Evolutionary conservation across 2,329 filamentous ascomycete species (phyloP).

Genomic region (Zalaria obscura): DNA sequence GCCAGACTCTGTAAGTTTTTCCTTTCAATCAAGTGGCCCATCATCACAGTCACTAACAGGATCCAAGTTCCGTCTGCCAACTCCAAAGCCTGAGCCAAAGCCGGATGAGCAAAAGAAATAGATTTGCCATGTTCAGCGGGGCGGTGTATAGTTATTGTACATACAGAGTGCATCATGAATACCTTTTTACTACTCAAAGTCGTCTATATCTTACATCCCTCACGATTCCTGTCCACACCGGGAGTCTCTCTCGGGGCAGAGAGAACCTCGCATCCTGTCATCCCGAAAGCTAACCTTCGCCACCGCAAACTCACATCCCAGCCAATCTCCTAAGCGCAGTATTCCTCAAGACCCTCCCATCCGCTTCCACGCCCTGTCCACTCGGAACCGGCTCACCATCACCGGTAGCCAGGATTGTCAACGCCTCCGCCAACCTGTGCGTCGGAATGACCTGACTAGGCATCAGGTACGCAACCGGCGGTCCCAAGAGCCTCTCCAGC

Average conservation of each 20-base stretch:
- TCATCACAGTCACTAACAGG: conserved; percentile 3
- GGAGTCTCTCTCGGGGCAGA: too few relatives aligned
- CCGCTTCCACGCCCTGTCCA: conserved; percentile 20
- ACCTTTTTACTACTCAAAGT: too few relatives aligned
- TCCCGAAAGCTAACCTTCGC: too few relatives aligned
- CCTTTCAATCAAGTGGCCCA: conserved; percentile 1
- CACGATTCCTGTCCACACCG: too few relatives aligned
- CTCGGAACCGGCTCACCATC: conserved; percentile 27
- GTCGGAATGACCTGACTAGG: conserved; percentile 29
- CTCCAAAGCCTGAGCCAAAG: conserved; percentile 86
- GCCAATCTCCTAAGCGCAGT: conserved; percentile 25
- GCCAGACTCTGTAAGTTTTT: conserved; percentile 47
- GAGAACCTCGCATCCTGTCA: too few relatives aligned
- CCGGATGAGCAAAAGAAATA: conserved; percentile 89
- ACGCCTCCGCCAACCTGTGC: conserved; percentile 30
- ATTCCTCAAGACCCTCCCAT: conserved; percentile 25
- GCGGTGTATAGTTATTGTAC: conserved; percentile 20
- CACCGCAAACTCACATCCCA: conserved; percentile 2
- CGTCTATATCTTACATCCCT: too few relatives aligned
- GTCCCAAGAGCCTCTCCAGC: not conserved
- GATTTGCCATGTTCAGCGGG: conserved; percentile 6
- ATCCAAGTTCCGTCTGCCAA: conserved; percentile 74
- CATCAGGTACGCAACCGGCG: conserved; percentile 15
- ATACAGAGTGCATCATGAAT: conserved; percentile 10
- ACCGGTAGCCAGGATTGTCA: conserved; percentile 35